Evolutionary conservation across 192 early-diverging fungal genomes (phyloP).

Genomic region (Umbelopsis isabellina): DNA sequence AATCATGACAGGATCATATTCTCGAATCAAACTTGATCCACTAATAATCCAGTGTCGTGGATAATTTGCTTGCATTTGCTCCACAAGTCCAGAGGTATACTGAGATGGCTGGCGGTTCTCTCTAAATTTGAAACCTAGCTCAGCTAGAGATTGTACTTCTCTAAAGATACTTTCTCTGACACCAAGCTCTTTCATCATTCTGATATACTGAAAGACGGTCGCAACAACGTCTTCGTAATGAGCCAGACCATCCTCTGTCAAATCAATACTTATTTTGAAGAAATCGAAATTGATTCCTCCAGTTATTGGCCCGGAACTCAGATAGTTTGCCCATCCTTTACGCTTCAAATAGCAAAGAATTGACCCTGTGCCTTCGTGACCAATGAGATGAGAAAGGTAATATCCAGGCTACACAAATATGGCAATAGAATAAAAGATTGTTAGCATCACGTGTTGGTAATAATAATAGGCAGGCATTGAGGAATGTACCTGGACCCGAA

Average conservation of each 20-base stretch:
- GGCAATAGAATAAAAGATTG: not conserved
- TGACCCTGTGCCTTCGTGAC: conserved; percentile 85
- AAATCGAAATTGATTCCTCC: conserved; percentile 60
- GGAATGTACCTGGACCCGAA: conserved; percentile 41
- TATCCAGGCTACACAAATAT: conserved; percentile 54
- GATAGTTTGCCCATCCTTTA: conserved; percentile 78
- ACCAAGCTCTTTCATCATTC: conserved; percentile 71
- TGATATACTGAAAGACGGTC: conserved; percentile 86
- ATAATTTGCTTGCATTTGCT: conserved; percentile 76
- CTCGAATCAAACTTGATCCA: conserved; percentile 59
- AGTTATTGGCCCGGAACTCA: conserved; percentile 55
- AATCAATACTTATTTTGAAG: conserved; percentile 74
- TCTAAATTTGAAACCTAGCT: conserved; percentile 65
- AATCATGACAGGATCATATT: conserved; percentile 68
- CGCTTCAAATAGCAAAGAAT: conserved; percentile 78
- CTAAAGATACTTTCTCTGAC: conserved; percentile 82
- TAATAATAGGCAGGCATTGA: not conserved
- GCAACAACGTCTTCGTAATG: conserved; percentile 72
- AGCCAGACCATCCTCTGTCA: conserved; percentile 80
- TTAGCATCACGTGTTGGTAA: not conserved
- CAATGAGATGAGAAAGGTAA: conserved; percentile 83
- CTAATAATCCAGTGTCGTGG: conserved; percentile 66
- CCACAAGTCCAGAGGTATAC: conserved; percentile 70
- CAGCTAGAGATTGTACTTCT: conserved; percentile 63
- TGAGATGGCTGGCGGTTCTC: conserved; percentile 68